A percentile compares a stretch with the other conserved stretches of the same genome.
Conservation (phyloP, 2,329 filamentous ascomycete species). For the Curvularia spicifera region DNA sequence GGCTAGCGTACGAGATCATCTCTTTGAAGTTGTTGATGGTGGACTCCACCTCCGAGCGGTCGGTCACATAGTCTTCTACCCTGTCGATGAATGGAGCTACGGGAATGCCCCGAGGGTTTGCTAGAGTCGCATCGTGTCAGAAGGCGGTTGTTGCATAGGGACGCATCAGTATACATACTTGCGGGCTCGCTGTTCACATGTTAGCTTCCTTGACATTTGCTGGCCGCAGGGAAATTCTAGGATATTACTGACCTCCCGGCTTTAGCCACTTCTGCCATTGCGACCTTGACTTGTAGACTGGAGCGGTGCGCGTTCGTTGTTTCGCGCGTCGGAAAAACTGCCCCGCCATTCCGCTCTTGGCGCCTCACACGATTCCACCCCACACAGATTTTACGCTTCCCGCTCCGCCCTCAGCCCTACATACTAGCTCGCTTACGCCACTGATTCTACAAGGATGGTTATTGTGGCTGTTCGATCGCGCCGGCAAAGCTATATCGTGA, state of each 20-base stretch:
- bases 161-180: conserved; percentile 6
- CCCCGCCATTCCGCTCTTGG: conserved; percentile 25
- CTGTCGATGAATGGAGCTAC: conserved; percentile 20
- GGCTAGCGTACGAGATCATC: conserved; percentile 78
- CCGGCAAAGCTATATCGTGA: conserved; percentile 10
- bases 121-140: conserved; percentile 41
- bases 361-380: conserved; percentile 5
- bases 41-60: conserved; percentile 77
- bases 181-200: conserved; percentile 10
- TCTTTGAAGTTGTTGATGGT: conserved; percentile 86
- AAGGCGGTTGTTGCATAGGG: conserved; percentile 2
- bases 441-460: neutral
- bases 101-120: conserved; percentile 17
- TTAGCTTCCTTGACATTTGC: neutral
- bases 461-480: neutral
- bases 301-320: conserved; percentile 16
- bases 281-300: conserved; percentile 11
- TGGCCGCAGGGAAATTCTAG: neutral
- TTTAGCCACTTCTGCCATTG: conserved; percentile 41
- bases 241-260: conserved; percentile 30
- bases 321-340: conserved; percentile 31
- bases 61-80: conserved; percentile 82
- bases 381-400: neutral
- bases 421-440: neutral
- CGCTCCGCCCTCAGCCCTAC: conserved; percentile 1